phyloP scores from a whole-genome alignment of 495 filamentous ascomycete genomes.

The Sporormia fimetaria region DNA sequence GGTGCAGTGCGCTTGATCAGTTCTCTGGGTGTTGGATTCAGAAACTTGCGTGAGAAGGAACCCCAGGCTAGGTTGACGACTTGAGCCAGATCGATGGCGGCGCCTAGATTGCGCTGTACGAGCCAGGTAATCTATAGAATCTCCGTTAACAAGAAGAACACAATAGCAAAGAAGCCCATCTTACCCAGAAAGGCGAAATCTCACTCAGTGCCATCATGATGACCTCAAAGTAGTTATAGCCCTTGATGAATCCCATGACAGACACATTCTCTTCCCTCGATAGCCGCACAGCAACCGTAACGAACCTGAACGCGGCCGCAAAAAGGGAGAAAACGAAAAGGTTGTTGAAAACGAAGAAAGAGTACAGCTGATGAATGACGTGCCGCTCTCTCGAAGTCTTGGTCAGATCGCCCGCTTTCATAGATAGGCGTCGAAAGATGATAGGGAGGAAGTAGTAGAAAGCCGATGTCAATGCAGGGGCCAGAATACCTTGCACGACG shows the following conservation, averaged over 20 bases:
- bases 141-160: too few species aligned
- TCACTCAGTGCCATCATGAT: conserved; percentile 60
- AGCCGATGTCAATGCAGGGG: conserved; percentile 81
- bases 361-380: conserved; percentile 80
- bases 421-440: conserved; percentile 74
- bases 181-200: conserved; percentile 86
- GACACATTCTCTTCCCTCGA: conserved; percentile 35
- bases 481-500: conserved; percentile 82
- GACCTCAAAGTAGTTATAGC: conserved; percentile 47
- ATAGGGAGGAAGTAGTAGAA: conserved; percentile 83
- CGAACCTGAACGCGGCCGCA: conserved; percentile 60
- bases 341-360: conserved; percentile 98
- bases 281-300: conserved; percentile 49
- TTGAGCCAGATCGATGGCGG: conserved; percentile 80
- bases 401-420: conserved; percentile 69
- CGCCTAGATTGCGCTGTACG: conserved; percentile 82
- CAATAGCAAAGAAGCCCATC: too few species aligned
- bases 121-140: conserved; percentile 87
- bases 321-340: conserved; percentile 89
- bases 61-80: conserved; percentile 67
- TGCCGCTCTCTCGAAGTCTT: conserved; percentile 92
- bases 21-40: conserved; percentile 80
- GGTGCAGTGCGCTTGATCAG: conserved; percentile 90
- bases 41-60: conserved; percentile 71
- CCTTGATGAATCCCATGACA: conserved; percentile 56